Evolutionary conservation across 176 grass and related monocot species (phyloP).

Genomic region (Thalia dealbata): DNA sequence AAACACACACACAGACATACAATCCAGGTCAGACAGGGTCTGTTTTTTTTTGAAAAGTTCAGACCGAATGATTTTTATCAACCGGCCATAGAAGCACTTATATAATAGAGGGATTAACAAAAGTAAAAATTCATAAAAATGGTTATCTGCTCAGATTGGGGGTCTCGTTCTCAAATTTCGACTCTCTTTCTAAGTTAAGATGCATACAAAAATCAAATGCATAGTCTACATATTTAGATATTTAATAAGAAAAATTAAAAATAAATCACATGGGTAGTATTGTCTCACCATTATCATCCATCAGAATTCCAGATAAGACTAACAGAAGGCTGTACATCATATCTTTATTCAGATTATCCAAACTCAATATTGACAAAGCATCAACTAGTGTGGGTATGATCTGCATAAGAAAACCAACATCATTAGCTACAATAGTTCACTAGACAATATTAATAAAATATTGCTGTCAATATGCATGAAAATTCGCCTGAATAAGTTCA

Average conservation of each 20-base stretch:
- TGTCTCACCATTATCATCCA: conserved; percentile 76
- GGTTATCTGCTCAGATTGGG: neutral
- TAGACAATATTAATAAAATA: neutral
- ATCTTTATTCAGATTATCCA: conserved; percentile 56
- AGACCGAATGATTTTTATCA: too few relatives aligned
- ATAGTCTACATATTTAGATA: neutral
- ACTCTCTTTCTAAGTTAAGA: neutral
- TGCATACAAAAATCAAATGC: neutral
- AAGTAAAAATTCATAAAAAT: too few relatives aligned
- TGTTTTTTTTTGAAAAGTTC: too few relatives aligned
- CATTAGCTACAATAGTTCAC: neutral
- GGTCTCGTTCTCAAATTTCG: neutral
- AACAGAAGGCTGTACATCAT: conserved; percentile 67
- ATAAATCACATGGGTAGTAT: conserved; percentile 8
- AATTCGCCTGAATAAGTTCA: neutral
- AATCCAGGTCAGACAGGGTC: too few relatives aligned
- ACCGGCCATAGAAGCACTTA: too few relatives aligned
- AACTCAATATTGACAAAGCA: conserved; percentile 51
- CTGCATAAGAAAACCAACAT: conserved; percentile 29
- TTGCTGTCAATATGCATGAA: neutral
- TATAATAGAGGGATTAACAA: too few relatives aligned
- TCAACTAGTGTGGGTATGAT: conserved; percentile 58
- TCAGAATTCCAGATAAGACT: conserved; percentile 80
- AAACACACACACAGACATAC: too few relatives aligned
- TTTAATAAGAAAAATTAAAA: conserved; percentile 6